A percentile compares a stretch with the other conserved stretches of the same genome.
These are phyloP conservation scores for Penicillium sp. DNA, from an alignment of 2,329 filamentous ascomycete genomes.

Conservation along the genomic window DNA sequence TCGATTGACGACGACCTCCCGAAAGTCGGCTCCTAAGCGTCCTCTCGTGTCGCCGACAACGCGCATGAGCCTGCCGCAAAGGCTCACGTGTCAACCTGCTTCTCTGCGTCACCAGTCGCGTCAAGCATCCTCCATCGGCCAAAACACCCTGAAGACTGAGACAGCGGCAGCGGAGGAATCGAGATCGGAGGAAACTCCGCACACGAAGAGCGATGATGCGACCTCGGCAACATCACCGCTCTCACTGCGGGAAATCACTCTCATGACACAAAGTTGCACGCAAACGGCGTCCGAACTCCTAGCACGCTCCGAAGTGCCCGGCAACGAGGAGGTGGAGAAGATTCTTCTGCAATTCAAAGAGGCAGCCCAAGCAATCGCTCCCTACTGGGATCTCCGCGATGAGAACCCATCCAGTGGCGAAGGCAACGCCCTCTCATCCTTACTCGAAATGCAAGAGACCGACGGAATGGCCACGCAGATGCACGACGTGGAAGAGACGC, in stretches of 20 bases:
- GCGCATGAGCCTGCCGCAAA: conserved; percentile 8
- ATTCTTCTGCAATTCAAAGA: conserved; percentile 33
- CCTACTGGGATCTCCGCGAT: conserved; percentile 19
- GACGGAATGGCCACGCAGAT: background rate
- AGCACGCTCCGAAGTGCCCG: conserved; percentile 26
- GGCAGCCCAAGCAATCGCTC: conserved; percentile 24
- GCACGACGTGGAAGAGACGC: background rate
- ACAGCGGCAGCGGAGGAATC: background rate
- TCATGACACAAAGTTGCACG: background rate
- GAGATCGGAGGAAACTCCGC: background rate
- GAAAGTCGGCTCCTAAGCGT: conserved; percentile 5
- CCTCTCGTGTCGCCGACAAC: conserved; percentile 15
- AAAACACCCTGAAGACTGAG: background rate
- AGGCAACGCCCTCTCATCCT: conserved; percentile 36
- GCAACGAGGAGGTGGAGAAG: conserved; percentile 30
- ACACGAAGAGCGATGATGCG: background rate
- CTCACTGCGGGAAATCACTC: background rate
- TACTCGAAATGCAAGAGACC: conserved; percentile 39
- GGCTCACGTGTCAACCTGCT: conserved; percentile 3
- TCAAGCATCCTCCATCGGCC: background rate
- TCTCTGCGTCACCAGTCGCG: conserved; percentile 9
- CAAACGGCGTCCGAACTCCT: conserved; percentile 21
- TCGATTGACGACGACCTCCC: conserved; percentile 8
- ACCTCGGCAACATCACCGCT: background rate
- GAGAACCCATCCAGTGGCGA: conserved; percentile 19